A percentile compares a stretch with the other conserved stretches of the same genome.
Evolutionary conservation across 352 stramenopile genomes (phyloP).

Genomic region (Phytophthora multivora): DNA sequence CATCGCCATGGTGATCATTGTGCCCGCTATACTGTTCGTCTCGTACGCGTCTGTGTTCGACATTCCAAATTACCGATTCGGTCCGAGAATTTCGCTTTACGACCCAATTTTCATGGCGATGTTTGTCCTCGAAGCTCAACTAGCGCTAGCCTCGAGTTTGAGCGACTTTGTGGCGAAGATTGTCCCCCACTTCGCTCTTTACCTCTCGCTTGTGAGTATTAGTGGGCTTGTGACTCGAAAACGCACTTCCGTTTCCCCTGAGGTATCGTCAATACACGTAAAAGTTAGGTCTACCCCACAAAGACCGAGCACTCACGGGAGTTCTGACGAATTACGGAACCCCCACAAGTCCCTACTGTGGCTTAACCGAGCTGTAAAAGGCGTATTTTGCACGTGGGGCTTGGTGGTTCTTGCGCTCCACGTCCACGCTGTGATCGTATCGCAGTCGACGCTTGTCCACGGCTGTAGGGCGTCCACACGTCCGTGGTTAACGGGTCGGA

Average conservation of each 20-base stretch:
- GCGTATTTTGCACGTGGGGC: background rate
- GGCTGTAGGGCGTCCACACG: background rate
- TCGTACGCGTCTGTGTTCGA: background rate
- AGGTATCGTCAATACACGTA: too few relatives aligned
- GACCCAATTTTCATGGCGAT: slow-evolving; percentile 4
- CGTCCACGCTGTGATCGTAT: background rate
- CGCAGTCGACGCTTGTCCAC: background rate
- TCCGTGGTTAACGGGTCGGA: background rate
- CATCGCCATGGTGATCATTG: background rate
- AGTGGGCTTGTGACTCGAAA: background rate
- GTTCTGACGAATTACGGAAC: too few relatives aligned
- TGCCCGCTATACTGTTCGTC: background rate
- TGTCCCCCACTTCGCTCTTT: background rate
- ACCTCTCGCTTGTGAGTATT: background rate
- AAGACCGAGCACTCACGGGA: too few relatives aligned
- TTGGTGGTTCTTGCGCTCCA: background rate
- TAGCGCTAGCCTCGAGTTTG: background rate
- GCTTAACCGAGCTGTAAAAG: background rate
- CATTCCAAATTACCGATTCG: background rate
- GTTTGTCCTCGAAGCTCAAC: background rate
- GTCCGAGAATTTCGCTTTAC: background rate
- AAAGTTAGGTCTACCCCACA: too few relatives aligned
- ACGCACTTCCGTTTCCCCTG: background rate
- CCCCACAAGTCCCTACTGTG: background rate
- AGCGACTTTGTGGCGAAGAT: background rate